Percentiles rank a stretch among this genome's conserved stretches.
Evolutionary conservation across 164 flowering plant genomes (phyloP).

Genomic region (Macadamia tetraphylla): DNA sequence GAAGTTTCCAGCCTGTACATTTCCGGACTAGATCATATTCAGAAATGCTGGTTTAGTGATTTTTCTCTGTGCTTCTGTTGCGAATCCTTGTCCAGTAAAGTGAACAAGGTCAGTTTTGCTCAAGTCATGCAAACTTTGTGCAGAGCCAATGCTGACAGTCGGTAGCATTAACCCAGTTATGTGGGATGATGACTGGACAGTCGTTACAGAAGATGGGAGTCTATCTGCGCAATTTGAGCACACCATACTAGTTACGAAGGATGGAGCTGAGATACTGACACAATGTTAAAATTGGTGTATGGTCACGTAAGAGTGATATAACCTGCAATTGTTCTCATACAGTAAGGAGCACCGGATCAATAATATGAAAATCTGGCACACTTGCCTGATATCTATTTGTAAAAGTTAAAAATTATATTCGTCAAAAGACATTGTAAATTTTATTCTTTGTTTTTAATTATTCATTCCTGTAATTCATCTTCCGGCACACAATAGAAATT

Average conservation of each 20-base stretch:
- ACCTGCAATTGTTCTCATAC: no score
- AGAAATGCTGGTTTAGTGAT: neutral
- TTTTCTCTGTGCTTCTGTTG: neutral
- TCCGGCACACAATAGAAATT: neutral
- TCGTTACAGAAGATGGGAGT: constrained; percentile 89
- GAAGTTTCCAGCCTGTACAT: neutral
- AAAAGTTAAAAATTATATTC: no score
- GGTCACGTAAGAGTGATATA: neutral
- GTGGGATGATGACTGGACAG: constrained; percentile 97
- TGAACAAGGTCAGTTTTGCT: neutral
- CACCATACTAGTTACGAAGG: constrained; percentile 69
- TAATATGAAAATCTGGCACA: no score
- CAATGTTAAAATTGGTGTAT: constrained; percentile 32
- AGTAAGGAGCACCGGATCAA: no score
- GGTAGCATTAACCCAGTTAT: constrained; percentile 75
- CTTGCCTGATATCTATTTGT: no score
- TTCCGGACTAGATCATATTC: neutral
- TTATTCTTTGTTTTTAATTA: no score
- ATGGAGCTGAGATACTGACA: constrained; percentile 88
- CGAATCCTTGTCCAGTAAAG: neutral
- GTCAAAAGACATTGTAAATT: no score
- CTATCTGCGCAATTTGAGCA: constrained; percentile 97
- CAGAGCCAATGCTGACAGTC: constrained; percentile 95
- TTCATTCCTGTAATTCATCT: no score
- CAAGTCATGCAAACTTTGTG: constrained; percentile 12